Percentiles rank a stretch among this genome's conserved stretches.
Conservation (phyloP, 768 basidiomycete genomes). For the Lentinula boryana region DNA sequence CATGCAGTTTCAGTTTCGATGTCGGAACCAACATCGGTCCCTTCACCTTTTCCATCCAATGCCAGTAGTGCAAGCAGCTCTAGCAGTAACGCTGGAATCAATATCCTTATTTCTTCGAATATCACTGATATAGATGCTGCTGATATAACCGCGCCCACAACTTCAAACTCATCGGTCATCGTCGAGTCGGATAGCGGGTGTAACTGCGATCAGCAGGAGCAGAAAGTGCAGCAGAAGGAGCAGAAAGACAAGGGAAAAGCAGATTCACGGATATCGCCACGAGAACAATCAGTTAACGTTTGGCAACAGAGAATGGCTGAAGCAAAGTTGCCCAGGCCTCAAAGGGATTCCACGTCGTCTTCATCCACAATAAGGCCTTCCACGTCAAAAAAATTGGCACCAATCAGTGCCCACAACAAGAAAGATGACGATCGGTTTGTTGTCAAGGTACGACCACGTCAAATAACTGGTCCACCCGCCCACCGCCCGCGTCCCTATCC, state of each 20-base stretch:
- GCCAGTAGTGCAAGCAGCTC: neutral
- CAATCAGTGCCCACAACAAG: neutral
- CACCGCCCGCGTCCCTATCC: neutral
- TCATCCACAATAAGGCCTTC: neutral
- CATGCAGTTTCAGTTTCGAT: constrained; percentile 4
- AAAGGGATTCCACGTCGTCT: neutral
- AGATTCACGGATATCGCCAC: neutral
- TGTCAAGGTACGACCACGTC: neutral
- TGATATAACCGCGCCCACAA: constrained; percentile 4
- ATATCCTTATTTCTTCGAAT: neutral
- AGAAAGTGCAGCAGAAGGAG: neutral
- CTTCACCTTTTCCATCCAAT: neutral
- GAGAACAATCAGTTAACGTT: neutral
- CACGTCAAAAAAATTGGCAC: neutral
- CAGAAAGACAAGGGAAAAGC: neutral
- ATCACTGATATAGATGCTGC: constrained; percentile 3
- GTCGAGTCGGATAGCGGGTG: neutral
- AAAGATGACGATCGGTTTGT: neutral
- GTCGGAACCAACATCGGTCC: neutral
- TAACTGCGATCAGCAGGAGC: neutral
- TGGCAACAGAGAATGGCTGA: constrained; percentile 2
- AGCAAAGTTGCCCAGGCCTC: neutral
- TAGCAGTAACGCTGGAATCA: neutral
- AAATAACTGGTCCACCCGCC: neutral
- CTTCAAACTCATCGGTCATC: constrained; percentile 5